phyloP scores from a whole-genome alignment of 192 early-diverging fungal species.

The Pecoramyces ruminantium region DNA sequence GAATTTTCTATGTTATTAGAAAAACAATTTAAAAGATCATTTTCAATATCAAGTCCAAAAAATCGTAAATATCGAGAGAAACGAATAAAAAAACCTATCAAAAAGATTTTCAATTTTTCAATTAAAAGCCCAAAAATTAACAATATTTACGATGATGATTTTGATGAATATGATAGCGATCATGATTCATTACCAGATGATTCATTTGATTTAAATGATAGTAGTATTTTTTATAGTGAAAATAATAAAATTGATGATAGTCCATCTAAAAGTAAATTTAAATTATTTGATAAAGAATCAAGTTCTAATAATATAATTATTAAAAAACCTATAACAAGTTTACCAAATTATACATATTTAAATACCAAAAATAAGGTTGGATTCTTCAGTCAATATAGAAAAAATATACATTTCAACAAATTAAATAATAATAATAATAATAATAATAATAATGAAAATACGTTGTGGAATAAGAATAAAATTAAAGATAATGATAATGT shows the following conservation, averaged over 20 bases:
- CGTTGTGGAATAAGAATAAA: not conserved
- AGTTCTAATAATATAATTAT: not conserved
- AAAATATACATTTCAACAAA: not conserved
- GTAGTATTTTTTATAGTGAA: not conserved
- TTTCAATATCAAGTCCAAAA: not conserved
- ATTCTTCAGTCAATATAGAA: not conserved
- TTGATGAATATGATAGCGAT: not conserved
- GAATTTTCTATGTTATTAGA: not conserved
- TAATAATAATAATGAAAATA: not conserved
- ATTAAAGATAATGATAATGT: too few species aligned
- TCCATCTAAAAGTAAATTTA: too few species aligned
- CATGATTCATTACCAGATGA: not conserved
- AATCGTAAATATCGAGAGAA: not conserved
- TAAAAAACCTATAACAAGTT: not conserved
- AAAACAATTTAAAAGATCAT: not conserved
- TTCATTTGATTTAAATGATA: not conserved
- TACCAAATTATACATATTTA: not conserved
- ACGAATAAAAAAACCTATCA: not conserved
- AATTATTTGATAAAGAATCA: too few species aligned
- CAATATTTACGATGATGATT: not conserved
- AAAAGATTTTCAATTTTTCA: not conserved
- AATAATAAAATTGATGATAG: too few species aligned
- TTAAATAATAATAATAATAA: not conserved
- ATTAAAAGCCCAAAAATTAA: not conserved
- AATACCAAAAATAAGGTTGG: not conserved